phyloP scores from a whole-genome alignment of 306 rosid genomes.

The Cucumis melo region DNA sequence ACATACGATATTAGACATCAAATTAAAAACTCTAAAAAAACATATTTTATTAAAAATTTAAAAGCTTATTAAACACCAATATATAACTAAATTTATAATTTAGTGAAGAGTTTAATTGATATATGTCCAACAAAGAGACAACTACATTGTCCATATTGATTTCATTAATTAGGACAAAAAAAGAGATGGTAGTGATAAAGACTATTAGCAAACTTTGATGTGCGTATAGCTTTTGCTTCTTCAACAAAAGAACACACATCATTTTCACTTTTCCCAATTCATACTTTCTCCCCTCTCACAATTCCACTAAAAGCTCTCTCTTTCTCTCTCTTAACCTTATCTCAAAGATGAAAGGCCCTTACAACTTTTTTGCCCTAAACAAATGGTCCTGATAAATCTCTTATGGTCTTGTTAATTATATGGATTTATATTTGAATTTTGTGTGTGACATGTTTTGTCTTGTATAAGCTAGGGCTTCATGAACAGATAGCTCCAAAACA shows the following conservation, averaged over 20 bases:
- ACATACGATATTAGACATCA: too few relatives aligned
- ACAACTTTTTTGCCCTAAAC: not conserved
- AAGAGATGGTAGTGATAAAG: not conserved
- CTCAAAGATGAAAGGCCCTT: not conserved
- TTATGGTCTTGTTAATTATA: not conserved
- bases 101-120: not conserved
- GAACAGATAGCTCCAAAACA: not conserved
- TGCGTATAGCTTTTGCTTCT: not conserved
- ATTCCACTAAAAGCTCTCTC: not conserved
- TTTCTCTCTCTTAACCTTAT: not conserved
- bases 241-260: not conserved
- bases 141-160: not conserved
- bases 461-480: not conserved
- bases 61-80: too few relatives aligned
- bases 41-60: too few relatives aligned
- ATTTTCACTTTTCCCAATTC: not conserved
- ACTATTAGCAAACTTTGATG: not conserved
- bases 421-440: not conserved
- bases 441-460: constrained; percentile 2
- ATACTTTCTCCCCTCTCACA: not conserved
- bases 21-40: too few relatives aligned
- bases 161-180: not conserved
- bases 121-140: not conserved
- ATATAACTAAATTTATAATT: too few relatives aligned
- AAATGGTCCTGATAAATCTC: not conserved